Evolutionary conservation across 2,329 filamentous ascomycete species (phyloP), one percentile per base, ranked within the genome.

Genomic region (Onygenales sp.): DNA sequence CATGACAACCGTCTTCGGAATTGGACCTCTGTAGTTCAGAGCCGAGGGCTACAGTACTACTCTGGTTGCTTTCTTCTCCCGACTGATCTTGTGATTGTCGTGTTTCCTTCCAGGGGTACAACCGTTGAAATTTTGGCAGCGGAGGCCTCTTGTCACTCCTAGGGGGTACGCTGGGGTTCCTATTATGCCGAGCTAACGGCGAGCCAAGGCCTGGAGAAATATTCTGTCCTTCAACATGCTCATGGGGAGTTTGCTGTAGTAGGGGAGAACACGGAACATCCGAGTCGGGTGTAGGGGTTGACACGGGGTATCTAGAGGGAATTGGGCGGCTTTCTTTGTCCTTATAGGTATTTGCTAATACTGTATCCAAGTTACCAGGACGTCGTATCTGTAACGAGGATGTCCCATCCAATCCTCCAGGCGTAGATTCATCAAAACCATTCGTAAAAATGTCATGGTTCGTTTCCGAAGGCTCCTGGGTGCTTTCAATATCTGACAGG

Each of bases 401-500:
- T 31, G 47, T 2, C 11, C 40, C 39, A 36, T 51, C 49, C n/a
- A 7, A 43, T 4, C 21, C 10, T 34, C 21, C 31, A 10, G 39
- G 31, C 6, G 27, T 10, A 5, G 39, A 31, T 31, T 34, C 47
- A 11, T 49, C 47, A 42, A 49, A 32, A 2, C 47, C 47, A 10
- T 11, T 49, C 1, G 36, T n/a, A 40, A 49, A 42, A 17, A 49
- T 32, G 31, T 40, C 34, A 49, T 31, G 36, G 13, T n/a, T 49
- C 6, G 31, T 32, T n/a, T 9, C 39, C 7, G 56, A 57, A 9
- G 58, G 56, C 31, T 45, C 48, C 9, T 43, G 49, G 10, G 52
- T 11, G 4, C 33, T 51, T 5, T 55, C 55, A 31, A 14, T 44
- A 33, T 53, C 40, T 31, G 52, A 34, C 49, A 54, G n/a, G 34